These are phyloP conservation scores for Erythrobasidium hasegawianum DNA, from an alignment of 1,284 basidiomycete genomes.

Conservation along the genomic window DNA sequence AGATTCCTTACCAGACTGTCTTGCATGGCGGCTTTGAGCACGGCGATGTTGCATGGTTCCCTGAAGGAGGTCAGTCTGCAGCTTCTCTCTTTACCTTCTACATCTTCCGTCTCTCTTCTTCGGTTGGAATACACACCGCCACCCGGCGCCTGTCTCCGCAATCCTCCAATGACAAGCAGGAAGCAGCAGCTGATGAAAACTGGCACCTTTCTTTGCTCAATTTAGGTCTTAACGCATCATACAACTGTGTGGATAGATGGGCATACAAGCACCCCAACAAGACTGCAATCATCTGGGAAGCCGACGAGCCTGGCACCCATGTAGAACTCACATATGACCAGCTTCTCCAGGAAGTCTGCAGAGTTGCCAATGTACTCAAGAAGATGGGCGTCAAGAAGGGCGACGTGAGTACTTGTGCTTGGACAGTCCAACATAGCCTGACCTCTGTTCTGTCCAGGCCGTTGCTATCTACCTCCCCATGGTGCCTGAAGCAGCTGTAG, in stretches of 20 bases:
- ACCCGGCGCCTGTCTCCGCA: background rate
- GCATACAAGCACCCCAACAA: constrained; percentile 86
- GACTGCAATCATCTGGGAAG: constrained; percentile 97
- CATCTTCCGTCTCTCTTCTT: background rate
- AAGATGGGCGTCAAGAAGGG: constrained; percentile 89
- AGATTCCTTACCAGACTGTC: constrained; percentile 85
- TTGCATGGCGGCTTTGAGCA: constrained; percentile 75
- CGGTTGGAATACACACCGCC: background rate
- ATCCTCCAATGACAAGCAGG: background rate
- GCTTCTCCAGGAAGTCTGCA: constrained; percentile 84
- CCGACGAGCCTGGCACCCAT: constrained; percentile 85
- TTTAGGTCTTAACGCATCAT: constrained; percentile 62
- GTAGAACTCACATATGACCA: constrained; percentile 73
- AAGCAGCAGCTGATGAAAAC: background rate
- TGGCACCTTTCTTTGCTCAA: constrained; percentile 3
- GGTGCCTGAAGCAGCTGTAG: constrained; percentile 70
- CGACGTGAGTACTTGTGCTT: constrained; percentile 57
- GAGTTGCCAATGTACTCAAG: constrained; percentile 88
- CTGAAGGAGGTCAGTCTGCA: constrained; percentile 48
- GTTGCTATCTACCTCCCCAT: constrained; percentile 71
- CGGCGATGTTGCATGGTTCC: constrained; percentile 91
- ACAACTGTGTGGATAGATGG: constrained; percentile 98
- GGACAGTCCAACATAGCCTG: constrained; percentile 1
- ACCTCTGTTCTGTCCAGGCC: constrained; percentile 47
- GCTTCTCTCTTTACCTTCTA: background rate